Base-by-base conservation (phyloP, 2,329 filamentous ascomycete genomes). In the Dichotomopilus funicola region DNA sequence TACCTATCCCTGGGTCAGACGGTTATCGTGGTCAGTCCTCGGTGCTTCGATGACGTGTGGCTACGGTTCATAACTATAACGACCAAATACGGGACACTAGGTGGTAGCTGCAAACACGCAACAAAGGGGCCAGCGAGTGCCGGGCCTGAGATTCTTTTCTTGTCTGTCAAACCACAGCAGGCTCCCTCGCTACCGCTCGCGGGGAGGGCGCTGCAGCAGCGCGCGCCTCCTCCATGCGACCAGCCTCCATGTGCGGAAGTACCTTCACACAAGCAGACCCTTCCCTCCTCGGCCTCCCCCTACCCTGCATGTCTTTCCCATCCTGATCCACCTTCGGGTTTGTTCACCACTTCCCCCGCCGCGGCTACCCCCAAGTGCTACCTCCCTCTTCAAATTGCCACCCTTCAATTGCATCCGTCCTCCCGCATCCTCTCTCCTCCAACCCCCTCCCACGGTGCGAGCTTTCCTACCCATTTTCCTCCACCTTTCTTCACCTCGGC, bases 301-400 rank as follows among this genome's bases (percentile, higher is more conserved):
- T 69, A 70, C 72, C 54, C 68, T 75, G 73, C 73, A 74, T 75
- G 68, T 68, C 66, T 66, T 73, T 68, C 65, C 67, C 70, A 70
- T 71, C 70, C 71, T 70, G 61, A 64, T 62, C 63, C 62, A 65
- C 61, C 54, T 50, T 71, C 71, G 68, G 71, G 68, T 73, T 74
- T 71, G 73, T 73, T 70, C 59, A 71, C 67, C 65, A 71, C 66
- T 45, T 51, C 46, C 54, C 56, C 59, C 56, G 55, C 62, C 68
- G 66, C 64, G 64, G 63, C 64, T 66, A 62, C 19, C 19, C 63
- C 65, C 61, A 67, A 68, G 67, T 70, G 69, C 68, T 72, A 70
- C 68, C 63, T 67, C 65, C 53, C 48, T 57, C 19, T 27, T 27
- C 57, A 59, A 66, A 60, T 64, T 63, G 59, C 61, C 64, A 64